Conservation (phyloP, 192 early-diverging fungal genomes). For the Rhizoclosmatium sp. region DNA sequence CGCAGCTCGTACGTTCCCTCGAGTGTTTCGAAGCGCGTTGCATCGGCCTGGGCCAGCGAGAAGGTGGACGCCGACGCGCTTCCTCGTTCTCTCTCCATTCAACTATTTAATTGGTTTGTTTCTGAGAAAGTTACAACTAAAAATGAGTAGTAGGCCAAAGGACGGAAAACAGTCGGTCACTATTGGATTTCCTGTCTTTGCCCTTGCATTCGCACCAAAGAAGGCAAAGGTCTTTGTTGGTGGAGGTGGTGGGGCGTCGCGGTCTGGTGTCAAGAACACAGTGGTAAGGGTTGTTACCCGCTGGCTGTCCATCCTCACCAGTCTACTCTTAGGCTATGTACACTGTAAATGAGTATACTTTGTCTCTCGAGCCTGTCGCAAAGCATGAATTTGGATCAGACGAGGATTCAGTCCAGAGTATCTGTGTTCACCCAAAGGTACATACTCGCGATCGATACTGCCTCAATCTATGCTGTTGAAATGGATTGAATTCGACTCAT, state of each 20-base stretch:
- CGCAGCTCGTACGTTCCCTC: slow-evolving; percentile 21
- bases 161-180: slow-evolving; percentile 2
- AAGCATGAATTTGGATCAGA: slow-evolving; percentile 53
- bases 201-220: slow-evolving; percentile 49
- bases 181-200: slow-evolving; percentile 58
- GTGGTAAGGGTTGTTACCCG: slow-evolving; percentile 66
- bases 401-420: slow-evolving; percentile 86
- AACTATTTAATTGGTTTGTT: not conserved
- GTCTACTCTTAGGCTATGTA: slow-evolving; percentile 43
- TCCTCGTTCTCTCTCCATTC: not conserved
- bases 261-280: slow-evolving; percentile 88
- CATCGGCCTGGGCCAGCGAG: slow-evolving; percentile 6
- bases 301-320: not conserved
- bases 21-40: slow-evolving; percentile 26
- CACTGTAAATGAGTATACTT: slow-evolving; percentile 44
- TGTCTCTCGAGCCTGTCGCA: slow-evolving; percentile 40
- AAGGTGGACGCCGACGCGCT: not conserved
- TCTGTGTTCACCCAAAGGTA: slow-evolving; percentile 83
- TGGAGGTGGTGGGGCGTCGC: slow-evolving; percentile 86
- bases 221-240: slow-evolving; percentile 59
- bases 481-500: too few species aligned
- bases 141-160: not conserved
- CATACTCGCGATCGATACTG: not conserved
- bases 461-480: not conserved
- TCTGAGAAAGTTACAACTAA: not conserved